phyloP scores from a whole-genome alignment of 169 alveolate species.

The Toxoplasma gondii region DNA sequence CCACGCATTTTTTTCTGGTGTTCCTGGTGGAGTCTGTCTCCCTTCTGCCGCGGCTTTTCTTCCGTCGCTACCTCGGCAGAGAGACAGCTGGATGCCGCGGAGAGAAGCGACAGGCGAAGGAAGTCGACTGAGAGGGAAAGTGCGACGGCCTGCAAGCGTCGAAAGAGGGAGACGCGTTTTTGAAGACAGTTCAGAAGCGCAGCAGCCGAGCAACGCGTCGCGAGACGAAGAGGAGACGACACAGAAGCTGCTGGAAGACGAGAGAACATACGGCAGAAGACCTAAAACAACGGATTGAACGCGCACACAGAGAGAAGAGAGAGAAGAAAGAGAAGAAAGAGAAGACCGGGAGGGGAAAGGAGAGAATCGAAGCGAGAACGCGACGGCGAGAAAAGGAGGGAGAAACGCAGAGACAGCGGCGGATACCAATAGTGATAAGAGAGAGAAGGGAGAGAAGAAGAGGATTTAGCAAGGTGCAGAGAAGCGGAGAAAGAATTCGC shows the following conservation, averaged over 20 bases:
- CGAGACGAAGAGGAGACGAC: not conserved
- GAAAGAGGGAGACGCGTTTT: not conserved
- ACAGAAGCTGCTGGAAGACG: not conserved
- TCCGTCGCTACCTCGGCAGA: not conserved
- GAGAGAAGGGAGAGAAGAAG: no score
- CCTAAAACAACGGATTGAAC: no score
- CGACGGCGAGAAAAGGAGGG: no score
- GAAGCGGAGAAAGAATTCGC: no score
- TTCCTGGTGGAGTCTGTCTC: not conserved
- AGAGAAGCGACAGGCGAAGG: conserved; percentile 1
- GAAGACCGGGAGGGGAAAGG: no score
- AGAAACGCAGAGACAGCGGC: no score
- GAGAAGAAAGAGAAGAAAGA: no score
- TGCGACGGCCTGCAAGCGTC: not conserved
- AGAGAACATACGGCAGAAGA: not conserved
- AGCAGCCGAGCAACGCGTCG: not conserved
- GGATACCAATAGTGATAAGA: no score
- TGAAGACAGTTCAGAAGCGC: not conserved
- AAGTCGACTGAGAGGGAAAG: not conserved
- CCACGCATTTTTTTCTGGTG: no score
- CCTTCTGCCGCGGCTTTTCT: not conserved
- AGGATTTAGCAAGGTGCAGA: no score
- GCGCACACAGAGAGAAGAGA: no score
- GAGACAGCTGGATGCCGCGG: not conserved
- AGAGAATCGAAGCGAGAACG: no score